Evolutionary conservation across 768 basidiomycete species (phyloP), one percentile per base, ranked within the genome.

Genomic region (Suillus americanus): DNA sequence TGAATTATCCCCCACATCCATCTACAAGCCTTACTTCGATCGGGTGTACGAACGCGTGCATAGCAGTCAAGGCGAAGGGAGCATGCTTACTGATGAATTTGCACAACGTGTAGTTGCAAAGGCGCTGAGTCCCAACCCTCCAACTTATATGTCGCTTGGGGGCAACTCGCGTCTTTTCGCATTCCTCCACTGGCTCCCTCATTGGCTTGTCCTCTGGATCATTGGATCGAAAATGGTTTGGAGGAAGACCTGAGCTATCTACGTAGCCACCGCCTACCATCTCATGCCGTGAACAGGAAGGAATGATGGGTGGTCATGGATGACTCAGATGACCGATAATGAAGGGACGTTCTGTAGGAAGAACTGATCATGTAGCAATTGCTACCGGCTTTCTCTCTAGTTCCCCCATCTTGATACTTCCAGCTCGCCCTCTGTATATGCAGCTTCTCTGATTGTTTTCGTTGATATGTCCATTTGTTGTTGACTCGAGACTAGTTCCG

Each of bases 11-110:
- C 75, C 80, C 33, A 77, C 80, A 46, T 84, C 86, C 0, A 72
- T 90, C 33, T 94, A 91, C 76, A 77, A 75, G 23, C 71, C 75
- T 2, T 89, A 79, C 72, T 71, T 86, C 3, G 77, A 83, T 18
- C 81, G 82, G 53, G 86, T 91, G 40, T 65, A 86, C 23, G 75
- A 77, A 62, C 84, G 89, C 20, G 82, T 89, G 69, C 72, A 84
- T 61, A 66, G 75, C 1, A 89, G 87, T 70, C 89, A 89, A 70
- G 76, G 70, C 9, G 60, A 69, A 18, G 72, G 76, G 43, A 74
- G 84, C 16, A 86, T 87, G 80, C 79, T 84, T 0, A 80, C 80
- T 0, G 76, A 80, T 1, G 75, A 72, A n/a, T 89, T 90, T 67
- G 89, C 89, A 0, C 73, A 75, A 55, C 63, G 66, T 35, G 82